These are phyloP conservation scores for Aureobasidium sp. DNA, from an alignment of 2,329 filamentous ascomycete genomes.

Conservation along the genomic window DNA sequence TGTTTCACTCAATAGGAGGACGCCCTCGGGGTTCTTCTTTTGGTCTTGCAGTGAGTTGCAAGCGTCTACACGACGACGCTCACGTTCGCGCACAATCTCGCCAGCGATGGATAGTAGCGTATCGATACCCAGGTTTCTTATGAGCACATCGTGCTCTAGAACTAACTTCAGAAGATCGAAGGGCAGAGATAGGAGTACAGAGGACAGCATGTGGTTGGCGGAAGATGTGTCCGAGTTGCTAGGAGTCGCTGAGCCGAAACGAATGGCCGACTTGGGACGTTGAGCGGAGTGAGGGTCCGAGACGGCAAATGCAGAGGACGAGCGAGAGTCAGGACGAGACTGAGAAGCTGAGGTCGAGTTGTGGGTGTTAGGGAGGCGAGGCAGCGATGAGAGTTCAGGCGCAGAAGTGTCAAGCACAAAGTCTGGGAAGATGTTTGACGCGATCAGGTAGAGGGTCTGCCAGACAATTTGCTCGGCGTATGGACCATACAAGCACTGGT, in stretches of 20 bases:
- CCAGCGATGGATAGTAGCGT: background rate
- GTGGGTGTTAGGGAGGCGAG: constrained; percentile 36
- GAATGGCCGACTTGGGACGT: constrained; percentile 53
- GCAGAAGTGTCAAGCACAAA: constrained; percentile 53
- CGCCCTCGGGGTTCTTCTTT: background rate
- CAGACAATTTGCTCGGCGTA: constrained; percentile 50
- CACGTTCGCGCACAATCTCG: constrained; percentile 2
- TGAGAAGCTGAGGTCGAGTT: background rate
- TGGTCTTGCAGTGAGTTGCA: constrained; percentile 1
- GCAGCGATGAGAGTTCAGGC: constrained; percentile 41
- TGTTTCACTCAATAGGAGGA: background rate
- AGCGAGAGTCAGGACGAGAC: constrained; percentile 4
- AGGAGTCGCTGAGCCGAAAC: constrained; percentile 60
- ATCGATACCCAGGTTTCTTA: constrained; percentile 33
- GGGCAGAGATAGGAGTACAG: constrained; percentile 62
- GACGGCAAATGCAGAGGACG: constrained; percentile 1
- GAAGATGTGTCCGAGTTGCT: constrained; percentile 34
- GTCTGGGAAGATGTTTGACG: constrained; percentile 51
- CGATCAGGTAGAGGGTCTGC: constrained; percentile 52
- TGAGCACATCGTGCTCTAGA: constrained; percentile 54
- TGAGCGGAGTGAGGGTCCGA: constrained; percentile 25
- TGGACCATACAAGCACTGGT: constrained; percentile 41
- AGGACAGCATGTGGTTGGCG: constrained; percentile 52
- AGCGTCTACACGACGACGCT: constrained; percentile 8
- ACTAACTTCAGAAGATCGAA: constrained; percentile 59